These are phyloP conservation scores for Luvunga scandens DNA, from an alignment of 345 rosid genomes.

Conservation along the genomic window DNA sequence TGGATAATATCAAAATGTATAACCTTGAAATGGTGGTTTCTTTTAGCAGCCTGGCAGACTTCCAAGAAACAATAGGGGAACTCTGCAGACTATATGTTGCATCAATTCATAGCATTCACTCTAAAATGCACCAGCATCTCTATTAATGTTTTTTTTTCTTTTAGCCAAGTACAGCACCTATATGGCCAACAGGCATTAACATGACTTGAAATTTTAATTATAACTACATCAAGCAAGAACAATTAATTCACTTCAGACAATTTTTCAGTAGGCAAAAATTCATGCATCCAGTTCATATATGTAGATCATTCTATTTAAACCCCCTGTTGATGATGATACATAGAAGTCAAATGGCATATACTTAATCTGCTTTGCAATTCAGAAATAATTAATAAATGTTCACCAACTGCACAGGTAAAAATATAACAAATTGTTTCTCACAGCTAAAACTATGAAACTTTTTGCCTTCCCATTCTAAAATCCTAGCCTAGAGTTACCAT, in stretches of 20 bases:
- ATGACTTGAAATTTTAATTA: background rate
- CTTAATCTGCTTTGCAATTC: background rate
- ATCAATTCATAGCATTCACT: background rate
- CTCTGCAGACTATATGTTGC: background rate
- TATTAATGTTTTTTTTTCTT: background rate
- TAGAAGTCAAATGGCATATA: background rate
- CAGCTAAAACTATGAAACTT: background rate
- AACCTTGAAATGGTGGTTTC: background rate
- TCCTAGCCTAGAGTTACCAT: background rate
- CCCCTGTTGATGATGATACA: background rate
- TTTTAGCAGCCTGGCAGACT: background rate
- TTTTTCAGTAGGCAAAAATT: background rate
- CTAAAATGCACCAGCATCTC: background rate
- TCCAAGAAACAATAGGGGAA: background rate
- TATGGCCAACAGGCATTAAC: background rate
- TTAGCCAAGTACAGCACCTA: background rate
- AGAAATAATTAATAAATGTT: too few species aligned
- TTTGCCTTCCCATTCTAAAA: background rate
- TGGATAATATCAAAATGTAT: background rate
- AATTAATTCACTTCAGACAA: background rate
- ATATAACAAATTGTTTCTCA: background rate
- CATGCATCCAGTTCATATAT: background rate
- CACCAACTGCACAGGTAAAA: background rate
- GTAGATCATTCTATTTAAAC: background rate
- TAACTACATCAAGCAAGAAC: background rate